phyloP scores from a whole-genome alignment of 2,329 filamentous ascomycete species.

The Nemania diffusa region DNA sequence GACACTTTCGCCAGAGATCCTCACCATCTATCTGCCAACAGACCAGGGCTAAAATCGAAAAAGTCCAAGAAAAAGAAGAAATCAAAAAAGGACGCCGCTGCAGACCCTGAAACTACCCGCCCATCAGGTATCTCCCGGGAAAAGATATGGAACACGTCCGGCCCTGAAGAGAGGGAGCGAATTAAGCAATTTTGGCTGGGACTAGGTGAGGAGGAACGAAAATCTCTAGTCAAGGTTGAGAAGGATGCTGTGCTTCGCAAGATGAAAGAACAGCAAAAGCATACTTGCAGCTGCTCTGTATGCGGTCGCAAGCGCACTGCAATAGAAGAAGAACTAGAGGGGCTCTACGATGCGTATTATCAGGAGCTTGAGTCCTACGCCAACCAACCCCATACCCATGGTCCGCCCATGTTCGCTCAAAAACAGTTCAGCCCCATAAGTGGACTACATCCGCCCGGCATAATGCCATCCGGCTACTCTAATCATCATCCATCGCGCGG shows the following conservation, averaged over 20 bases:
- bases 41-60: conserved; percentile 58
- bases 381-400: conserved; percentile 76
- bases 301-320: conserved; percentile 96
- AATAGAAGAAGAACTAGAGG: conserved; percentile 97
- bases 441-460: conserved; percentile 67
- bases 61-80: conserved; percentile 79
- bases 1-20: conserved; percentile 55
- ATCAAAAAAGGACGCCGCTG: conserved; percentile 52
- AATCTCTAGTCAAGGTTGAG: conserved; percentile 95
- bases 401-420: conserved; percentile 74
- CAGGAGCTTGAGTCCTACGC: conserved; percentile 98
- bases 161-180: conserved; percentile 91
- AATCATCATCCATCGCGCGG: conserved; percentile 78
- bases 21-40: conserved; percentile 53
- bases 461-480: conserved; percentile 66
- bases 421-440: conserved; percentile 69
- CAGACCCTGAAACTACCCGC: conserved; percentile 40
- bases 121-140: conserved; percentile 71
- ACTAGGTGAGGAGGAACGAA: conserved; percentile 91
- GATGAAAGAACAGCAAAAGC: conserved; percentile 99
- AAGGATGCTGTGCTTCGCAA: conserved; percentile 98
- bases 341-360: conserved; percentile 98
- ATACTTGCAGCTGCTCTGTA: conserved; percentile 97
- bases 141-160: conserved; percentile 97
- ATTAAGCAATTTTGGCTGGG: conserved; percentile 99